Evolutionary conservation across 108 stramenopile species (phyloP), one percentile per base, ranked within the genome.

Genomic region (Nitzschia sp.): DNA sequence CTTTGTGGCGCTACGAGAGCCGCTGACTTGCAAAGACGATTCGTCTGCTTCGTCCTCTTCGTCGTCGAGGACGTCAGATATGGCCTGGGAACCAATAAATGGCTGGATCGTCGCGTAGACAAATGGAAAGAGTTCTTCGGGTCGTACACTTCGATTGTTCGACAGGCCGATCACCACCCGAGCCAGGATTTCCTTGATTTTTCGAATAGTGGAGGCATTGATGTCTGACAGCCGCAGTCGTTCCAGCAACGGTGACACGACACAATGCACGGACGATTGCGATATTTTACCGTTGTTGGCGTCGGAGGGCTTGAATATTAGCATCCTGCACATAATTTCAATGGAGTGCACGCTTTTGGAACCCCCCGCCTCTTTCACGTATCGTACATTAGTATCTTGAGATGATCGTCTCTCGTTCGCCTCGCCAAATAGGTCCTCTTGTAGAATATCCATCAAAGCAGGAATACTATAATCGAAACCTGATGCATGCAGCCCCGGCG

Each of bases 81-180:
- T 57, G 6, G 48, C 32, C 29, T 41, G 53, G 9, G 30, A 46
- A 21, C 59, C 63, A 35, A 85, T 74, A 66, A 89, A 90, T 25
- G 93, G 93, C 16, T 80, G 55, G 36, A 93, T 71, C 2, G 95
- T 87, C 25, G 90, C 90, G 53, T 79, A 89, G 3, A 93, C 86
- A 74, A 96, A 90, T 28, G 88, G 85, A 25, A 96, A 77, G 3
- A 89, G 47, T 61, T 85, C 92, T 2, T 85, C 71, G 16, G 73
- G 65, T 17, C 64, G 60, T 58, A 97, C 94, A 76, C 88, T 91
- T 25, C 86, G 73, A 45, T 99, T 99, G 47, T 82, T 73, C 19
- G 87, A 83, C 56, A 99, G 82, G 5, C 98, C 99, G 36, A 93
- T 81, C 6, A 83, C 91, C 36, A 96, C 85, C 26, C 92, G 81